A percentile compares a stretch with the other conserved stretches of the same genome.
phyloP scores from a whole-genome alignment of 2,329 filamentous ascomycete species.

The Alternaria dauci region DNA sequence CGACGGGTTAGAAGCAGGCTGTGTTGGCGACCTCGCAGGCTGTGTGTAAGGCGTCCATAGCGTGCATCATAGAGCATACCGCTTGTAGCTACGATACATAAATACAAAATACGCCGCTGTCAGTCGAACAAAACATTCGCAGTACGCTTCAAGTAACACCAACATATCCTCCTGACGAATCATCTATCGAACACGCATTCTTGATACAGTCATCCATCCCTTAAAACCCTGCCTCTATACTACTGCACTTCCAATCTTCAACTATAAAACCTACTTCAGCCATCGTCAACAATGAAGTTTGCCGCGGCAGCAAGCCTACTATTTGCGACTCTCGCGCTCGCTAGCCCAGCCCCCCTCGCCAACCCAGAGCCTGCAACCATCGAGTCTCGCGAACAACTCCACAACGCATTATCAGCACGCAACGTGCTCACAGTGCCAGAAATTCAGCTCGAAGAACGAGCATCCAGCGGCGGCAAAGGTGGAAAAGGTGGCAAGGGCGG shows the following conservation, averaged over 20 bases:
- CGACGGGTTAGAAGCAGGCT: conserved; percentile 22
- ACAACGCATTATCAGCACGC: conserved; percentile 18
- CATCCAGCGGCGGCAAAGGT: neutral
- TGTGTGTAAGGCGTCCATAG: conserved; percentile 14
- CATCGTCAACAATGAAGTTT: conserved; percentile 37
- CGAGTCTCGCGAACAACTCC: conserved; percentile 15
- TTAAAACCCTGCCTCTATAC: neutral
- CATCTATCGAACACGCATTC: neutral
- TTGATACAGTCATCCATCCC: neutral
- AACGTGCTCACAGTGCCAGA: conserved; percentile 18
- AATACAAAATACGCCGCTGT: neutral
- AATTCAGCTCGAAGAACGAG: conserved; percentile 32
- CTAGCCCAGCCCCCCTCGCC: conserved; percentile 37
- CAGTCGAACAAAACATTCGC: neutral
- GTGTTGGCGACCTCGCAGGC: conserved; percentile 27
- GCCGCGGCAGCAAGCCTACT: conserved; percentile 31
- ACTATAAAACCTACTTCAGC: neutral
- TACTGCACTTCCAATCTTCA: neutral
- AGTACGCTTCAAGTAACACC: neutral
- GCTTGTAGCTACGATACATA: neutral
- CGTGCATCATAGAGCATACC: conserved; percentile 1
- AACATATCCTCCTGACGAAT: neutral
- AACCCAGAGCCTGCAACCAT: conserved; percentile 16
- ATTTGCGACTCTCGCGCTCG: conserved; percentile 36
- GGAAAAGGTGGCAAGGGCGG: conserved; percentile 20